Percentiles rank a stretch among this genome's conserved stretches.
phyloP scores from a whole-genome alignment of 768 basidiomycete species.

The Boletellus ananas region DNA sequence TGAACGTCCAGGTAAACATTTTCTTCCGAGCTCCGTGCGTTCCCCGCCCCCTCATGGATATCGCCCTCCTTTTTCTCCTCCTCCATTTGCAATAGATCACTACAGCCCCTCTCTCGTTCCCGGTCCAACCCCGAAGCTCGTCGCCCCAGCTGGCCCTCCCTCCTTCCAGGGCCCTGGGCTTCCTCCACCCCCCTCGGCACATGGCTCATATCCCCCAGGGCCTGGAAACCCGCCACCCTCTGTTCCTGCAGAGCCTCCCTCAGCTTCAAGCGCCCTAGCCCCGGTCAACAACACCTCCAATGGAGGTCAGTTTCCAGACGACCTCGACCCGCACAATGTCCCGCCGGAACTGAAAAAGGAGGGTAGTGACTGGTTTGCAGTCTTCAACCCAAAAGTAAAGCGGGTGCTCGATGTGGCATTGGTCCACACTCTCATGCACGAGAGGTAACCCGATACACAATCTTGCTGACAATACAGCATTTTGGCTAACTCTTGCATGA shows the following conservation, averaged over 20 bases:
- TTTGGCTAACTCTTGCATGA: slow-evolving; percentile 8
- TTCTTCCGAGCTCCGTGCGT: slow-evolving; percentile 20
- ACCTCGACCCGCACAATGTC: slow-evolving; percentile 33
- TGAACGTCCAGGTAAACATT: slow-evolving; percentile 41
- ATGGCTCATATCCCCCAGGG: slow-evolving; percentile 29
- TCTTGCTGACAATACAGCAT: not conserved
- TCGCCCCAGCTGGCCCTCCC: slow-evolving; percentile 27
- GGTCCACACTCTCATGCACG: slow-evolving; percentile 86
- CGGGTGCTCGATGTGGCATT: slow-evolving; percentile 73
- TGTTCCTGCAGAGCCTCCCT: slow-evolving; percentile 21
- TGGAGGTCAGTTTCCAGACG: slow-evolving; percentile 32
- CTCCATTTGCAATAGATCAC: slow-evolving; percentile 29
- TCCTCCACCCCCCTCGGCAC: slow-evolving; percentile 33
- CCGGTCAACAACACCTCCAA: slow-evolving; percentile 27
- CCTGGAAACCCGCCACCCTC: slow-evolving; percentile 33
- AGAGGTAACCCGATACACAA: slow-evolving; percentile 53
- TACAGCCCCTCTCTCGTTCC: slow-evolving; percentile 37
- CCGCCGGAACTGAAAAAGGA: slow-evolving; percentile 47
- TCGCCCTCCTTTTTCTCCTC: slow-evolving; percentile 22
- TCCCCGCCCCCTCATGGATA: slow-evolving; percentile 34
- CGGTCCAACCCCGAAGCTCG: slow-evolving; percentile 38
- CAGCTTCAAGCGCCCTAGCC: slow-evolving; percentile 23
- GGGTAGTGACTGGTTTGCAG: slow-evolving; percentile 84
- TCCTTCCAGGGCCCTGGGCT: slow-evolving; percentile 36
- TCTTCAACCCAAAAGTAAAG: slow-evolving; percentile 82